Evolutionary conservation across 495 filamentous ascomycete species (phyloP).

Genomic region (Penicillium daleae): DNA sequence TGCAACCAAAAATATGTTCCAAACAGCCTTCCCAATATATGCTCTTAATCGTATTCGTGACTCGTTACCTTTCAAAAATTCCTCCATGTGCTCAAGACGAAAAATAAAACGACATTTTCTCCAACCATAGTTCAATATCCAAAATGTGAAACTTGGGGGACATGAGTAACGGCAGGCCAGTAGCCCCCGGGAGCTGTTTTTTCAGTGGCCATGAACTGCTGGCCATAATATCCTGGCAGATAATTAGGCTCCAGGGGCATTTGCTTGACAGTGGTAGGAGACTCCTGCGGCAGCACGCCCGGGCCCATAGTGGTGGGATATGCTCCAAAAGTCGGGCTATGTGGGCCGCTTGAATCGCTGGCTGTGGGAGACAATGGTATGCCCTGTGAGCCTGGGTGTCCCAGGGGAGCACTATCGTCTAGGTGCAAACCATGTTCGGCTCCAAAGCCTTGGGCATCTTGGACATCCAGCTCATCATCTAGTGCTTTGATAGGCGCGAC

Average conservation of each 20-base stretch:
- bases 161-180: slow-evolving; percentile 22
- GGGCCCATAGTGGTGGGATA: slow-evolving; percentile 19
- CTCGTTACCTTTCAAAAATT: slow-evolving; percentile 3
- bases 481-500: slow-evolving; percentile 7
- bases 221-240: slow-evolving; percentile 22
- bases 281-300: slow-evolving; percentile 17
- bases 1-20: background rate
- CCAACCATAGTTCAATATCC: slow-evolving; percentile 20
- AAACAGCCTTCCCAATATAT: slow-evolving; percentile 1
- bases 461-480: slow-evolving; percentile 6
- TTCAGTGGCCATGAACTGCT: slow-evolving; percentile 19
- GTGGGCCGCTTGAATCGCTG: slow-evolving; percentile 32
- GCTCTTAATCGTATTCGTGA: slow-evolving; percentile 15
- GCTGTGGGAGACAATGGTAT: slow-evolving; percentile 28
- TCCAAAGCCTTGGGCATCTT: slow-evolving; percentile 1
- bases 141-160: slow-evolving; percentile 19
- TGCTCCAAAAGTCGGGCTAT: slow-evolving; percentile 25
- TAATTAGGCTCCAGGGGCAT: slow-evolving; percentile 16
- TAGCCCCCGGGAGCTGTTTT: slow-evolving; percentile 16
- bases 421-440: background rate
- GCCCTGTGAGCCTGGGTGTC: slow-evolving; percentile 3
- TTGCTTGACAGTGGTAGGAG: slow-evolving; percentile 11
- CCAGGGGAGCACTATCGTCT: background rate
- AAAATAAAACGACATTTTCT: background rate
- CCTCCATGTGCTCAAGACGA: background rate